Evolutionary conservation across 768 basidiomycete genomes (phyloP).

Genomic region (Tulasnella sp.): DNA sequence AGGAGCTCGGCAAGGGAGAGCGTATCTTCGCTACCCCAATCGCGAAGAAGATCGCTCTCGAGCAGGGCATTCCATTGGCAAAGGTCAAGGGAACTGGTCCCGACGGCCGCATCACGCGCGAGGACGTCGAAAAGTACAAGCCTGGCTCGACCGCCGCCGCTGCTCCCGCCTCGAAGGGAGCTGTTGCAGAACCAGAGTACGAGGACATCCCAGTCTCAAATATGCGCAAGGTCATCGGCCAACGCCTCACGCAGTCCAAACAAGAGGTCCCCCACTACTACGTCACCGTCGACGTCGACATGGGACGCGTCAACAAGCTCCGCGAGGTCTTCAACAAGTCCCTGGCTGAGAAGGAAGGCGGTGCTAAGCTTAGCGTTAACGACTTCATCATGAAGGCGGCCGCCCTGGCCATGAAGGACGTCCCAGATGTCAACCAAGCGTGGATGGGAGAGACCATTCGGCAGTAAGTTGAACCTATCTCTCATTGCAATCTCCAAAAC

Average conservation of each 20-base stretch:
- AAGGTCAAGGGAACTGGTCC: constrained; percentile 93
- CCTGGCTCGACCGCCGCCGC: constrained; percentile 47
- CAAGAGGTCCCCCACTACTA: constrained; percentile 97
- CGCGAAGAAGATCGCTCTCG: constrained; percentile 95
- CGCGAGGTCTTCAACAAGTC: constrained; percentile 94
- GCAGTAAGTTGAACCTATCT: constrained; percentile 57
- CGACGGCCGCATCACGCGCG: constrained; percentile 87
- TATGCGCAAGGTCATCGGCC: constrained; percentile 92
- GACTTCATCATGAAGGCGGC: constrained; percentile 97
- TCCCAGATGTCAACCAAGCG: constrained; percentile 96
- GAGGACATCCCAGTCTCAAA: constrained; percentile 85
- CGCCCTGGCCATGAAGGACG: constrained; percentile 84
- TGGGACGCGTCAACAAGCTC: constrained; percentile 93
- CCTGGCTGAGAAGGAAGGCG: constrained; percentile 70
- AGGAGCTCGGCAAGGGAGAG: constrained; percentile 61
- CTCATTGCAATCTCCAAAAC: constrained; percentile 35
- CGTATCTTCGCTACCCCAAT: constrained; percentile 93
- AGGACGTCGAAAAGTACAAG: constrained; percentile 91
- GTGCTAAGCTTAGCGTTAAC: constrained; percentile 84
- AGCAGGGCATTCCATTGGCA: constrained; percentile 84
- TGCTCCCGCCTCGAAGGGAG: constrained; percentile 48
- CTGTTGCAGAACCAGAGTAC: constrained; percentile 58
- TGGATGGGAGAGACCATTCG: constrained; percentile 96
- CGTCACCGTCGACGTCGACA: constrained; percentile 88
- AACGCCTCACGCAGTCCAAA: constrained; percentile 88